Percentiles rank a stretch among this genome's conserved stretches.
phyloP scores from a whole-genome alignment of 495 filamentous ascomycete genomes.

The Pseudomonodictys pantanalensis region DNA sequence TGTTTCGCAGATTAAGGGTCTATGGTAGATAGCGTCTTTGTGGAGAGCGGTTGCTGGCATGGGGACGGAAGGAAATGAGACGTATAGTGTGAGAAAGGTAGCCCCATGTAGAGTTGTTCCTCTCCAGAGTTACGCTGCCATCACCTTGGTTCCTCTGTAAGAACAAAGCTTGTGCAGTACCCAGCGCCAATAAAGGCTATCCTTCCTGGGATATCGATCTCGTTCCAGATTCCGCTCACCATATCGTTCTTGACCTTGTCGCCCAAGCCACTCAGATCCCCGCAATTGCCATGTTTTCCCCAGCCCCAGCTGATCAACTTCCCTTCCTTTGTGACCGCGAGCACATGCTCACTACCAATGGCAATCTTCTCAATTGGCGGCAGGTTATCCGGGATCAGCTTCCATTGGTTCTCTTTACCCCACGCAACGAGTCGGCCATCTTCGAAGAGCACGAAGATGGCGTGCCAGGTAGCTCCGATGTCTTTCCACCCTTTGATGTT shows the following conservation, averaged over 20 bases:
- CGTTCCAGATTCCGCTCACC: neutral
- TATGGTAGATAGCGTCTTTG: constrained; percentile 16
- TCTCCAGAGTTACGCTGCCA: no score
- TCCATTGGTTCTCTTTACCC: constrained; percentile 82
- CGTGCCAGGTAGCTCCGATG: constrained; percentile 76
- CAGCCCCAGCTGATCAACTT: constrained; percentile 80
- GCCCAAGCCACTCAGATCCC: constrained; percentile 52
- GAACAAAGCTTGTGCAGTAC: neutral
- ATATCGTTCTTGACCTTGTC: neutral
- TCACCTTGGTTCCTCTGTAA: neutral
- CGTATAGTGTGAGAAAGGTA: no score
- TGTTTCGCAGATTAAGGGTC: constrained; percentile 53
- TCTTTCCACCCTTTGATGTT: constrained; percentile 50
- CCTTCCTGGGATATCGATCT: neutral
- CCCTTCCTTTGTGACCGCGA: constrained; percentile 60
- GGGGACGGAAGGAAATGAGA: no score
- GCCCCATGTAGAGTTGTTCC: no score
- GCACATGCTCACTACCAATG: constrained; percentile 81
- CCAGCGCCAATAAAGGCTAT: neutral
- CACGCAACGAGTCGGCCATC: constrained; percentile 58
- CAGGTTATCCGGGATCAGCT: constrained; percentile 62
- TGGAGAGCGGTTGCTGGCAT: no score
- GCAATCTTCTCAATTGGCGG: constrained; percentile 57
- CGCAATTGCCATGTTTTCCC: constrained; percentile 98
- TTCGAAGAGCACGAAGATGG: constrained; percentile 63